Evolutionary conservation across 768 basidiomycete species (phyloP).

Genomic region (Leccinum variicolor): DNA sequence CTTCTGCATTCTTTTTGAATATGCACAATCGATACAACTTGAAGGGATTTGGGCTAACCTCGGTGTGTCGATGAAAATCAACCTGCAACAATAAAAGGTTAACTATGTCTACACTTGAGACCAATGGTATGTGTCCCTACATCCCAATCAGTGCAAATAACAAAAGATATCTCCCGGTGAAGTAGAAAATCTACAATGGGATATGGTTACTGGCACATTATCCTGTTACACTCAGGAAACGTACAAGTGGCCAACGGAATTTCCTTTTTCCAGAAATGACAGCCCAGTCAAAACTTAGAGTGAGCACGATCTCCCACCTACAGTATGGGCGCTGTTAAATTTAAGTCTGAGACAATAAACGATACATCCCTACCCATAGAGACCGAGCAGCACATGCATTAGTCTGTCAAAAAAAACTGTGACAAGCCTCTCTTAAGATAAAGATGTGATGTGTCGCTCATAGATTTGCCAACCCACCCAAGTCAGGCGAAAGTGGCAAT

Average conservation of each 20-base stretch:
- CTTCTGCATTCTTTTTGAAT: constrained; percentile 20
- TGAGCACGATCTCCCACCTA: constrained; percentile 44
- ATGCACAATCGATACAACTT: background rate
- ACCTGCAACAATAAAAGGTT: constrained; percentile 4
- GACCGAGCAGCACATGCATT: constrained; percentile 40
- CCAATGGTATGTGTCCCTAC: constrained; percentile 22
- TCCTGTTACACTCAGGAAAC: constrained; percentile 18
- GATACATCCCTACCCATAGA: constrained; percentile 39
- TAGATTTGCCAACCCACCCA: constrained; percentile 25
- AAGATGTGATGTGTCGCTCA: background rate
- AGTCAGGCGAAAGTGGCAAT: constrained; percentile 29
- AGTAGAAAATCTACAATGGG: constrained; percentile 43
- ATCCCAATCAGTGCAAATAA: constrained; percentile 47
- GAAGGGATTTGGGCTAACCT: constrained; percentile 8
- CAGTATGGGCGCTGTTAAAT: background rate
- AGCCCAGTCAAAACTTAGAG: constrained; percentile 41
- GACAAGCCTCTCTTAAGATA: background rate
- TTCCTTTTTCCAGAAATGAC: constrained; percentile 38
- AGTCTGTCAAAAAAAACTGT: constrained; percentile 38
- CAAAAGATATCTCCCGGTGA: constrained; percentile 42
- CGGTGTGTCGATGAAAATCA: constrained; percentile 37
- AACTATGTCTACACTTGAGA: background rate
- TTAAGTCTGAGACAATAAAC: background rate
- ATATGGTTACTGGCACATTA: background rate
- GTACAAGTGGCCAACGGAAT: constrained; percentile 47